Percentiles rank a stretch among this genome's conserved stretches.
phyloP scores from a whole-genome alignment of 75 land plant species.

The Pinus tabuliformis region DNA sequence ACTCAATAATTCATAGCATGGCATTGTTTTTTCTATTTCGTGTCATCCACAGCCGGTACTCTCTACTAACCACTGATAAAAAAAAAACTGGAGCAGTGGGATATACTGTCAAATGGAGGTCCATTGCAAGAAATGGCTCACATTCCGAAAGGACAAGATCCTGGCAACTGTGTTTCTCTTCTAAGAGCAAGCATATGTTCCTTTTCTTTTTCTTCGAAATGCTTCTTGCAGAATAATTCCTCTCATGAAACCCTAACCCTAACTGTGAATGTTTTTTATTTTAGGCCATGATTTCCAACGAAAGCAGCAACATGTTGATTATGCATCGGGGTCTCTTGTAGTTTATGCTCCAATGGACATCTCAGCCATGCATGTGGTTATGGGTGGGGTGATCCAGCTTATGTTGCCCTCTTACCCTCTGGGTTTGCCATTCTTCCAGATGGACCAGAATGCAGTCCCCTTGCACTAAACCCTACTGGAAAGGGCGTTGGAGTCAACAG shows the following conservation, averaged over 20 bases:
- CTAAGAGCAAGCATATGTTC: conserved; percentile 62
- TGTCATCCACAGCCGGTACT: not conserved
- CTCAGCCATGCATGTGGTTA: conserved; percentile 69
- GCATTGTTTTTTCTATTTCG: not conserved
- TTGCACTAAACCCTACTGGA: not conserved
- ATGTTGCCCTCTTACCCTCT: conserved; percentile 75
- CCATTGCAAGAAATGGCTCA: conserved; percentile 87
- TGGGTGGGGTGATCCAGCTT: conserved; percentile 72
- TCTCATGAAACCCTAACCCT: not conserved
- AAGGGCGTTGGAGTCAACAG: not conserved
- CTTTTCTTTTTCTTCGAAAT: not conserved
- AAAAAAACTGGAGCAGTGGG: conserved; percentile 36
- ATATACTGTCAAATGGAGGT: conserved; percentile 79
- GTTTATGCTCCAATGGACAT: conserved; percentile 74
- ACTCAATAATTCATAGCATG: not conserved
- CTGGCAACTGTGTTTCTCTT: conserved; percentile 78
- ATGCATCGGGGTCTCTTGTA: conserved; percentile 22
- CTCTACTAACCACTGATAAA: not conserved
- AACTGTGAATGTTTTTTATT: not conserved
- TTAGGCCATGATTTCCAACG: conserved; percentile 12
- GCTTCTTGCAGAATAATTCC: not conserved
- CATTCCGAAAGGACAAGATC: conserved; percentile 79
- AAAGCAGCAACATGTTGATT: conserved; percentile 24
- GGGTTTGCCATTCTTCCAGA: conserved; percentile 79
- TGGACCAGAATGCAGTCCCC: conserved; percentile 30